Evolutionary conservation across 2,329 filamentous ascomycete genomes (phyloP).

Genomic region (Magnaporthales sp.): DNA sequence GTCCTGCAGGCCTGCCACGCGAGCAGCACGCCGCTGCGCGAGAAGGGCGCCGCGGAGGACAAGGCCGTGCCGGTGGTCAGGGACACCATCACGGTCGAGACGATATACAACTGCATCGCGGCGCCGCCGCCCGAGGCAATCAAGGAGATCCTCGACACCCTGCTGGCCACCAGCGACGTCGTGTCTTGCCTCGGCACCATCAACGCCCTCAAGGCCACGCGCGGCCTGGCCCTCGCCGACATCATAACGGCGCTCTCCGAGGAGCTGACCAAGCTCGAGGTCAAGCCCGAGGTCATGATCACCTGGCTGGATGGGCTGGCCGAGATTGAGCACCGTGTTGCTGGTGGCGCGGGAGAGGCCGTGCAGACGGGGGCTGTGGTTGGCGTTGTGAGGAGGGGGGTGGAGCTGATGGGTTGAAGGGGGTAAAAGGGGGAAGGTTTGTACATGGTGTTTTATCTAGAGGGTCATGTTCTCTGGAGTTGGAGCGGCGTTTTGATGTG

Average conservation of each 20-base stretch:
- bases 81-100: conserved; percentile 77
- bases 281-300: conserved; percentile 78
- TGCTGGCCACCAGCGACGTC: conserved; percentile 79
- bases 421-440: neutral
- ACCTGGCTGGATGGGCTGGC: conserved; percentile 86
- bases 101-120: conserved; percentile 96
- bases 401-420: conserved; percentile 51
- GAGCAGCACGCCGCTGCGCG: conserved; percentile 66
- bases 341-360: conserved; percentile 76
- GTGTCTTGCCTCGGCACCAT: conserved; percentile 83
- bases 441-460: neutral
- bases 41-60: conserved; percentile 34
- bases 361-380: conserved; percentile 92
- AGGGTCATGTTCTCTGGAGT: neutral
- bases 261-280: conserved; percentile 73
- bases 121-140: conserved; percentile 89
- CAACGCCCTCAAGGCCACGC: conserved; percentile 75
- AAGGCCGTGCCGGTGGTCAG: conserved; percentile 42
- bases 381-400: conserved; percentile 78
- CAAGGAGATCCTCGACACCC: conserved; percentile 70
- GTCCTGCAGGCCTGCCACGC: conserved; percentile 95
- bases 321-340: conserved; percentile 85
- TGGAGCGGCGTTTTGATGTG: neutral
- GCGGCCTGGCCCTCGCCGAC: conserved; percentile 85
- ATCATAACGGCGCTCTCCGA: conserved; percentile 83